Base-by-base conservation (phyloP, 805 yeast genomes). In the Millerago galiae region DNA sequence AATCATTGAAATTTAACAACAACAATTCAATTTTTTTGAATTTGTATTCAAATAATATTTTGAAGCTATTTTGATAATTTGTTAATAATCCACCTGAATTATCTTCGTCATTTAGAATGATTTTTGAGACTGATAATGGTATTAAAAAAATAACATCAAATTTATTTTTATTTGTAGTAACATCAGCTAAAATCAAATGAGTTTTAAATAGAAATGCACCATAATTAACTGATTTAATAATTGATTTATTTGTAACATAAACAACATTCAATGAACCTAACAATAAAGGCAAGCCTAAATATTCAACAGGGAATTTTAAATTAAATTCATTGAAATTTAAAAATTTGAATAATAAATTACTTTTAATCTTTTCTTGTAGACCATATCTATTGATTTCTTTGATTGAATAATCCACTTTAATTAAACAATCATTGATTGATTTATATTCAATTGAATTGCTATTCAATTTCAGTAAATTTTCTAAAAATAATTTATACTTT, bases 401-500 rank as follows among this genome's bases (percentile, higher is more conserved):
- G 5, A 68, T 49, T 12, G 60, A 53, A 8, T 45, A 38, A 27
- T 54, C 60, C 3, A 56, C 43, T 10, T 37, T 41, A 1, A 46
- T 37, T 15, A 55, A 42, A 15, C 49, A 47, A 12, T 44, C 46
- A 18, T 41, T 35, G 13, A 58, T 49, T 6, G 41, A 42, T n/a
- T 44, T 16, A 37, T 48, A 42, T 21, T 21, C 24, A 21, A 7
- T 21, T 4, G 24, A 21, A 21, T 21, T 21, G 7, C 7, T 21
- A 21, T 21, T 21, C 34, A 60, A 52, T 30, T 66, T 63, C 8
- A 55, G 40, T 32, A 72, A 48, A 1, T 72, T 60, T 26, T 72
- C 74, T n/a, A 75, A 48, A n/a, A 78, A 65, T 29, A 78, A 59
- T 41, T 69, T 65, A 52, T 78, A 77, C 48, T 75, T 74, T 3